Percentiles rank a stretch among this genome's conserved stretches.
phyloP scores from a whole-genome alignment of 2,329 filamentous ascomycete genomes.

The Pseudogymnoascus sp. region DNA sequence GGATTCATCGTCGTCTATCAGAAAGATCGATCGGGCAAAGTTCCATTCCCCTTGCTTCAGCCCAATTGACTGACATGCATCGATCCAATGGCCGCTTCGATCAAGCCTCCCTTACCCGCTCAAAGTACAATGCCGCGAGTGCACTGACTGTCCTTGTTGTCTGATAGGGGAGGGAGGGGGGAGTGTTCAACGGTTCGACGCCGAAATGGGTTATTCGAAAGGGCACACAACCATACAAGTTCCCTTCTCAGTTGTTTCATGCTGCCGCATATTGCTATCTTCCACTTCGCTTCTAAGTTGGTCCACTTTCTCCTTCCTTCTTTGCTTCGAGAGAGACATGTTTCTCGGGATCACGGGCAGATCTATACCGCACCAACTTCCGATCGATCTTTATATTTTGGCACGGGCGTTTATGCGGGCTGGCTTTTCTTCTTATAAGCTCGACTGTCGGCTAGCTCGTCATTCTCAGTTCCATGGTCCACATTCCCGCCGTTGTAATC shows the following conservation, averaged over 20 bases:
- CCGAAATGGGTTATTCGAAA: neutral
- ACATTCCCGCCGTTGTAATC: neutral
- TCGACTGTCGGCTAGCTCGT: neutral
- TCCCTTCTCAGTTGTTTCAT: neutral
- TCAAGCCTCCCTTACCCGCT: neutral
- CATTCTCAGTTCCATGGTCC: neutral
- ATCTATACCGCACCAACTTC: neutral
- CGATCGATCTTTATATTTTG: neutral
- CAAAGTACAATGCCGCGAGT: neutral
- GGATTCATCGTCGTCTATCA: neutral
- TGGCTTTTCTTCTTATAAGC: neutral
- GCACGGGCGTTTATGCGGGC: neutral
- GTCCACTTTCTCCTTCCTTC: neutral
- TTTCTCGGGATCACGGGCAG: slow-evolving; percentile 1
- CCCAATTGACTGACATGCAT: neutral
- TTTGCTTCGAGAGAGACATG: slow-evolving; percentile 4
- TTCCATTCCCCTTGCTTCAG: slow-evolving; percentile 2
- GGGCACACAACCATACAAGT: neutral
- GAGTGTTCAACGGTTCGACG: neutral
- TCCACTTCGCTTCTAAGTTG: neutral
- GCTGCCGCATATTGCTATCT: slow-evolving; percentile 3
- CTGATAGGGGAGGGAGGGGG: neutral
- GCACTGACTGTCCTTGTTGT: neutral
- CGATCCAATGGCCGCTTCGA: neutral
- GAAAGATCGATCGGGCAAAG: neutral